Evolutionary conservation across 2,329 filamentous ascomycete species (phyloP), one percentile per base, ranked within the genome.

Genomic region (Alternaria brassicae): DNA sequence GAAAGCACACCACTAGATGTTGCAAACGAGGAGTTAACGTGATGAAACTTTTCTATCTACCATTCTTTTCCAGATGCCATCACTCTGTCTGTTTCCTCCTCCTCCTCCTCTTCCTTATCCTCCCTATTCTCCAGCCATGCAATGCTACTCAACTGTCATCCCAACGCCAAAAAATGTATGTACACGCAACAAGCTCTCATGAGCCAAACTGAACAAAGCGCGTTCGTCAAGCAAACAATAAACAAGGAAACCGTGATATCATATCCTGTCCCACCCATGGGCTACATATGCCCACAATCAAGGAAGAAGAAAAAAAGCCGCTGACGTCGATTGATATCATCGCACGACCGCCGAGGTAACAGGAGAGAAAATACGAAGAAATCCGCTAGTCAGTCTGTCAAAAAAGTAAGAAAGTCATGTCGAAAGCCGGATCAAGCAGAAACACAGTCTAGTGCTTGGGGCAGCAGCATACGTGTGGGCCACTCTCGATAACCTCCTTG

Each of bases 401-500:
- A 48, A 48, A 23, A n/a, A n/a, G 44, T 48, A 48, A 48, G 44
- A 48, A 48, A 48, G 3, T 7, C 4, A 36, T 34, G 44, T 48
- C 44, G 28, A 17, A 47, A 47, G 12, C 28, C 3, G 7, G 12
- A 23, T 25, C 40, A 42, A 42, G 13, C 40, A 34, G 15, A 44
- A 44, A 9, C 23, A 25, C 9, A 13, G 8, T 19, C 40, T 53
- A 76, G 56, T 76, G 72, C 68, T 77, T 75, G 44, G 72, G 73
- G 66, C 72, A 76, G 66, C 75, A 77, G 68, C 75, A 77, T 68
- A 77, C 75, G 62, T 77, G 75, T 19, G 81, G 81, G 47, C 79
- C 82, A 41, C 80, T 80, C 60, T 81, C 79, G 60, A 82, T 67
- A 34, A 83, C 81, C 53, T 81, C 80, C 5, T 67, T 42, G 13